Evolutionary conservation across 176 grass and related monocot genomes (phyloP).

Genomic region (Pontederia crassipes): DNA sequence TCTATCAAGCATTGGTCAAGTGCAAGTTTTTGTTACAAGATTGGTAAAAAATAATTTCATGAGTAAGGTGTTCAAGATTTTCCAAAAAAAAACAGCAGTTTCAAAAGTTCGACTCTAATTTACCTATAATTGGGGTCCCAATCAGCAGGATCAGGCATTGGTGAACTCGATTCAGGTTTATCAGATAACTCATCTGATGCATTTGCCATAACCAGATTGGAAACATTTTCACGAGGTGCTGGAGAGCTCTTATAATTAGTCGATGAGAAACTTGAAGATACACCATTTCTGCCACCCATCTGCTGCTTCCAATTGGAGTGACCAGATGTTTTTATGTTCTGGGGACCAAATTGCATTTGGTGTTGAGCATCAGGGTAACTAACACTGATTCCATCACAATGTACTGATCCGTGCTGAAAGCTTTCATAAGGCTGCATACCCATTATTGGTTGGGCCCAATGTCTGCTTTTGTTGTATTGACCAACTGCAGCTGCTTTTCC

Average conservation of each 20-base stretch:
- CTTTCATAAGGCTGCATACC: slow-evolving; percentile 55
- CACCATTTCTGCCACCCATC: slow-evolving; percentile 24
- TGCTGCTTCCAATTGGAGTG: slow-evolving; percentile 57
- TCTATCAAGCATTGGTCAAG: no score
- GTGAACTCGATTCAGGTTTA: slow-evolving; percentile 42
- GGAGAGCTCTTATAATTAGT: slow-evolving; percentile 37
- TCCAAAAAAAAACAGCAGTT: no score
- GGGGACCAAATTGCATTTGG: slow-evolving; percentile 38
- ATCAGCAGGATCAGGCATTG: slow-evolving; percentile 55
- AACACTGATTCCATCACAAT: slow-evolving; percentile 37
- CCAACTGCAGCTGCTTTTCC: slow-evolving; percentile 54
- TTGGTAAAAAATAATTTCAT: no score
- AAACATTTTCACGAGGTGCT: slow-evolving; percentile 18
- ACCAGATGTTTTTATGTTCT: slow-evolving; percentile 30
- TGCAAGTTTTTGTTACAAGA: no score
- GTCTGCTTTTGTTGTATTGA: slow-evolving; percentile 62
- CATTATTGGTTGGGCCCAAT: slow-evolving; percentile 36
- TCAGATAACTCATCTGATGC: slow-evolving; percentile 27
- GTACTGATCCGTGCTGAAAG: slow-evolving; percentile 30
- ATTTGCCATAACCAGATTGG: slow-evolving; percentile 15
- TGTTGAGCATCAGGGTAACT: slow-evolving; percentile 38
- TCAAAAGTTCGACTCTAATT: no score
- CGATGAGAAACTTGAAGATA: slow-evolving; percentile 26
- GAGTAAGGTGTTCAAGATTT: no score
- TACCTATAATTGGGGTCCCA: slow-evolving; percentile 97